These are phyloP conservation scores for Colletotrichum magnum DNA, from an alignment of 2,329 filamentous ascomycete genomes.

Conservation along the genomic window DNA sequence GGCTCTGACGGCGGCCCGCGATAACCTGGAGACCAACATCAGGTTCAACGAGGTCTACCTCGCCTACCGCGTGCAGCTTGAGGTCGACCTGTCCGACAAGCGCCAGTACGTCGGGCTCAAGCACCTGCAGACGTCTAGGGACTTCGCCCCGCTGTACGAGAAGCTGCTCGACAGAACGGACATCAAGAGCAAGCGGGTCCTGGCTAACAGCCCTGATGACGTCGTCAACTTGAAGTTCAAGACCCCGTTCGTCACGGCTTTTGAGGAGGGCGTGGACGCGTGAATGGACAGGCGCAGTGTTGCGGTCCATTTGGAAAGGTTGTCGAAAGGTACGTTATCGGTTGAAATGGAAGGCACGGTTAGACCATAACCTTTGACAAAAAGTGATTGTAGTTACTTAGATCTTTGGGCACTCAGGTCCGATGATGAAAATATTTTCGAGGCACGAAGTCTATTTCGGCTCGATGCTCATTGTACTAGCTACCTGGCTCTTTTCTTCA, in stretches of 20 bases:
- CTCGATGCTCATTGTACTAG: no score
- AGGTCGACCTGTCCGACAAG: conserved; percentile 34
- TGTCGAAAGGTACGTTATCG: no score
- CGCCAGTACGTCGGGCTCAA: conserved; percentile 25
- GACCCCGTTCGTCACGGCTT: neutral
- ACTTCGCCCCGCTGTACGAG: conserved; percentile 31
- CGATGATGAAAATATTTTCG: no score
- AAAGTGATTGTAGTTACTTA: no score
- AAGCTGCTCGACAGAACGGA: conserved; percentile 31
- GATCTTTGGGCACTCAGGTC: no score
- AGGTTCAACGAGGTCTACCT: conserved; percentile 58
- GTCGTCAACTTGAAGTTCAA: conserved; percentile 7
- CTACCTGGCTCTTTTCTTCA: no score
- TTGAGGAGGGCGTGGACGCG: neutral
- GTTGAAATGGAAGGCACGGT: no score
- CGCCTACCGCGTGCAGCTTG: conserved; percentile 46
- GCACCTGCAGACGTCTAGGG: conserved; percentile 1
- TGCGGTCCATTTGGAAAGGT: no score
- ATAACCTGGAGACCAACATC: conserved; percentile 50
- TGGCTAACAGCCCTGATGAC: neutral
- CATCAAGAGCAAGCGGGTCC: conserved; percentile 20
- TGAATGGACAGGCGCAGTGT: neutral
- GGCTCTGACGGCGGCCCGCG: conserved; percentile 47
- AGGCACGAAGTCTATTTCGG: no score
- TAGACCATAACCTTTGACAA: no score